A percentile compares a stretch with the other conserved stretches of the same genome.
Conservation (phyloP, 768 basidiomycete genomes). For the Leucosporidium creatinivorum region DNA sequence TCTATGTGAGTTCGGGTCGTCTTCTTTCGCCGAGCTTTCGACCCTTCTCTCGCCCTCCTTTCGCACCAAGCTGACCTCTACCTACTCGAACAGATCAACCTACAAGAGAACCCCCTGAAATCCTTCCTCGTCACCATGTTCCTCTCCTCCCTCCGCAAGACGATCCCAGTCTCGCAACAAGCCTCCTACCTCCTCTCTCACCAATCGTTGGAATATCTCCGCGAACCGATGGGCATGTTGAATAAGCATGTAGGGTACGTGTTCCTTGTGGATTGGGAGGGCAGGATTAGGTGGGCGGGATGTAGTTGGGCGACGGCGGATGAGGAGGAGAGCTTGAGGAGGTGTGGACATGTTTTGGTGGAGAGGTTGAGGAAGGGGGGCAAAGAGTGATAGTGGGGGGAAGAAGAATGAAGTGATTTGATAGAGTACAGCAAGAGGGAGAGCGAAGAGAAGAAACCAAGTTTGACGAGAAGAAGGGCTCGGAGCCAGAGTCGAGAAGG, state of each 20-base stretch:
- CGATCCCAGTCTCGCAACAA: slow-evolving; percentile 59
- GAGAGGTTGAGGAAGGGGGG: slow-evolving; percentile 32
- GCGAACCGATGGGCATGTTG: slow-evolving; percentile 74
- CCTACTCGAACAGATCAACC: slow-evolving; percentile 74
- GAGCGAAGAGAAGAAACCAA: too few species aligned
- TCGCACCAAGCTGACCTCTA: slow-evolving; percentile 45
- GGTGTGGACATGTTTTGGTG: slow-evolving; percentile 42
- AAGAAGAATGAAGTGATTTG: too few species aligned
- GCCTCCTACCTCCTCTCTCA: slow-evolving; percentile 68
- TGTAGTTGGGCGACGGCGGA: slow-evolving; percentile 73
- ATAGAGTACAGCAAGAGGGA: too few species aligned
- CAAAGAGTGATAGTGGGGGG: too few species aligned
- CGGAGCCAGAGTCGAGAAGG: too few species aligned
- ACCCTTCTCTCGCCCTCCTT: too few species aligned
- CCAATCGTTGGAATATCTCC: slow-evolving; percentile 77
- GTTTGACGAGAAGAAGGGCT: too few species aligned
- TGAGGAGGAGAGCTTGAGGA: slow-evolving; percentile 62
- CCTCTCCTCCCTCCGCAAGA: slow-evolving; percentile 60
- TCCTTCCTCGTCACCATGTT: slow-evolving; percentile 81
- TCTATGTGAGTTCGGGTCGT: slow-evolving; percentile 34
- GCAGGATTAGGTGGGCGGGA: slow-evolving; percentile 84
- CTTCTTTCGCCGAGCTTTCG: not conserved
- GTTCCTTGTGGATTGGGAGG: slow-evolving; percentile 76
- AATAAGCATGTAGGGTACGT: slow-evolving; percentile 90
- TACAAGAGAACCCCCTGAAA: slow-evolving; percentile 90